These are phyloP conservation scores for Talaromyces sp. DNA, from an alignment of 2,329 filamentous ascomycete genomes.

Conservation along the genomic window DNA sequence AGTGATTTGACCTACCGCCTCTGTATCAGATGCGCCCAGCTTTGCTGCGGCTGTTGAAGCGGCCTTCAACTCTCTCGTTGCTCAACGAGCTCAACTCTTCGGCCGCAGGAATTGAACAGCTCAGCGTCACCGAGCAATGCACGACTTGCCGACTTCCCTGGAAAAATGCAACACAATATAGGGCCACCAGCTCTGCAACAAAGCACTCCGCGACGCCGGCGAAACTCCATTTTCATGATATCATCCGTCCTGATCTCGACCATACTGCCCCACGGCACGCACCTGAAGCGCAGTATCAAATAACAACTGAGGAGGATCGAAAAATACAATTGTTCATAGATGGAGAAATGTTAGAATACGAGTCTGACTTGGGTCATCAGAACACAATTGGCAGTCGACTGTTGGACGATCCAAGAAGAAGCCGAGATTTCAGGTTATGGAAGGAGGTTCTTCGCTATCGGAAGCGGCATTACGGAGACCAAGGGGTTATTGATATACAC, in stretches of 20 bases:
- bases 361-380: conserved; percentile 38
- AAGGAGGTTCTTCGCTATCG: conserved; percentile 40
- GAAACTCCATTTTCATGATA: conserved; percentile 26
- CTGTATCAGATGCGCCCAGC: conserved; percentile 37
- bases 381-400: conserved; percentile 32
- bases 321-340: conserved; percentile 20
- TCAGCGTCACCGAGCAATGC: conserved; percentile 24
- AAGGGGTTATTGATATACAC: conserved; percentile 40
- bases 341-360: conserved; percentile 33
- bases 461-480: conserved; percentile 39
- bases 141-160: conserved; percentile 24
- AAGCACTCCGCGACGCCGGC: conserved; percentile 6
- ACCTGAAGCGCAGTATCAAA: neutral
- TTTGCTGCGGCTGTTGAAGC: conserved; percentile 40
- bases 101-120: conserved; percentile 29
- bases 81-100: conserved; percentile 26
- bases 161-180: conserved; percentile 9
- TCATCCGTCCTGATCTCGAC: conserved; percentile 15
- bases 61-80: conserved; percentile 36
- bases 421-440: conserved; percentile 40
- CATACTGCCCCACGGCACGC: neutral
- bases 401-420: conserved; percentile 29
- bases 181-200: neutral
- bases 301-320: neutral
- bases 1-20: neutral